Evolutionary conservation across 306 rosid species (phyloP).

Genomic region (Trifolium dubium): DNA sequence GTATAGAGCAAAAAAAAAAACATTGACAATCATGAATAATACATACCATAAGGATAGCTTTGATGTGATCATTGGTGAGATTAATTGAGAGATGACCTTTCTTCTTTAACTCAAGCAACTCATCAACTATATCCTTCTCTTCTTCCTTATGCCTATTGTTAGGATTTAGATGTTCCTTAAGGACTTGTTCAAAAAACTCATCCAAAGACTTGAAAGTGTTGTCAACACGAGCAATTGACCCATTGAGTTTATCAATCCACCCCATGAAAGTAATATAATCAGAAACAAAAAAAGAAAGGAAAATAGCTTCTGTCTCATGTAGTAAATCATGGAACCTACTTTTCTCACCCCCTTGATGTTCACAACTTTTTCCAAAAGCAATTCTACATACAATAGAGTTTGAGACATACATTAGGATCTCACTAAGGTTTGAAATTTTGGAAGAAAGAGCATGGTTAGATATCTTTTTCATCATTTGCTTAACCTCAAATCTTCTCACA

Average conservation of each 20-base stretch:
- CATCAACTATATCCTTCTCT: slow-evolving; percentile 16
- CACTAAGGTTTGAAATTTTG: slow-evolving; percentile 15
- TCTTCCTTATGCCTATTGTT: neutral
- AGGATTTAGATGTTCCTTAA: neutral
- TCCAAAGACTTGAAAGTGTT: slow-evolving; percentile 13
- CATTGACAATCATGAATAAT: neutral
- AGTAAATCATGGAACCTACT: slow-evolving; percentile 22
- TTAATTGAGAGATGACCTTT: slow-evolving; percentile 11
- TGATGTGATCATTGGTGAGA: slow-evolving; percentile 26
- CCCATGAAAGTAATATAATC: slow-evolving; percentile 19
- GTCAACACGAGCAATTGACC: neutral
- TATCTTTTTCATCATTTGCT: neutral
- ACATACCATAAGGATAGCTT: slow-evolving; percentile 18
- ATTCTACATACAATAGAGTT: slow-evolving; percentile 20
- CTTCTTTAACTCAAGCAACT: slow-evolving; percentile 10
- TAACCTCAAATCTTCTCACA: slow-evolving; percentile 13
- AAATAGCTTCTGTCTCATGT: neutral
- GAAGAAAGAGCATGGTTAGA: neutral
- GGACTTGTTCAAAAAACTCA: slow-evolving; percentile 1
- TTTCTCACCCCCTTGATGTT: slow-evolving; percentile 12
- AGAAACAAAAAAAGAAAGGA: neutral
- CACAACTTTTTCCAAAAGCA: slow-evolving; percentile 26
- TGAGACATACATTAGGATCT: neutral
- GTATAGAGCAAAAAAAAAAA: neutral
- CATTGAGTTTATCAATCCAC: neutral